Evolutionary conservation across 768 basidiomycete genomes (phyloP).

Genomic region (Boletus pseudo-olivaceus): DNA sequence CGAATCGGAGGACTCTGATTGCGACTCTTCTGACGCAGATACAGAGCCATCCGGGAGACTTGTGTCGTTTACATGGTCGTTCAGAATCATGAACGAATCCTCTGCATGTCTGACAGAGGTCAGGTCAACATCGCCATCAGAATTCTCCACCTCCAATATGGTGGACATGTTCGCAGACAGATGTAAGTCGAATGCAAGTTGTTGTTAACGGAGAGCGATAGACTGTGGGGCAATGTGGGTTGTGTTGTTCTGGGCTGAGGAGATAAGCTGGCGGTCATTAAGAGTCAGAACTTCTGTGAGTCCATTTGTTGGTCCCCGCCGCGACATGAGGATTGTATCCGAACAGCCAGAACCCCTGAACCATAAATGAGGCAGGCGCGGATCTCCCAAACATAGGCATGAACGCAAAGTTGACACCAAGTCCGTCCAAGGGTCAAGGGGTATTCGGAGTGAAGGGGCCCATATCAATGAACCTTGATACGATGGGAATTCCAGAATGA

Average conservation of each 20-base stretch:
- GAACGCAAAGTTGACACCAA: conserved; percentile 20
- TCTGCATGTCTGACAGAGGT: conserved; percentile 3
- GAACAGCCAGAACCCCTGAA: neutral
- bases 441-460: neutral
- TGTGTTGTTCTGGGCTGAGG: neutral
- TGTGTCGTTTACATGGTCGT: conserved; percentile 1
- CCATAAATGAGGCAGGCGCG: neutral
- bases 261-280: neutral
- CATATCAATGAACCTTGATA: conserved; percentile 21
- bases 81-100: conserved; percentile 9
- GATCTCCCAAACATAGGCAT: conserved; percentile 19
- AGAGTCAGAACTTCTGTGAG: conserved; percentile 14
- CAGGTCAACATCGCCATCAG: conserved; percentile 7
- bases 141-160: conserved; percentile 11
- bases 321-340: conserved; percentile 2
- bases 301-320: conserved; percentile 10
- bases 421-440: neutral
- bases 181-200: neutral
- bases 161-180: conserved; percentile 10
- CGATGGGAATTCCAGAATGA: neutral
- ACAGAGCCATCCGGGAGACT: neutral
- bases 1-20: conserved; percentile 16
- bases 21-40: conserved; percentile 5
- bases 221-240: neutral
- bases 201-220: neutral